Evolutionary conservation across 257 asterid genomes (phyloP).

Genomic region (Solanum gracilifrons): DNA sequence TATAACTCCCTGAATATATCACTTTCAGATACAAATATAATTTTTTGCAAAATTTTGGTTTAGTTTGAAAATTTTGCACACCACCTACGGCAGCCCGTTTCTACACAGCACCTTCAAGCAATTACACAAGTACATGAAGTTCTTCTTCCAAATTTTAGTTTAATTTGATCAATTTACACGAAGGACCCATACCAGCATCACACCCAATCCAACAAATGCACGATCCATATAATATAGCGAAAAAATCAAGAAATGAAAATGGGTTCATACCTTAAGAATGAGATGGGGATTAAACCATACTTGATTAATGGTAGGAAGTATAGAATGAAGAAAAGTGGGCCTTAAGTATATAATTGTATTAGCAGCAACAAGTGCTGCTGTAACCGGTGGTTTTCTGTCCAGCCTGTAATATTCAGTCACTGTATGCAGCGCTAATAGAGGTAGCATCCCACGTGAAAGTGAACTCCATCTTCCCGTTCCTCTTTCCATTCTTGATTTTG

Average conservation of each 20-base stretch:
- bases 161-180: not conserved
- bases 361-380: constrained; percentile 72
- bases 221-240: not conserved
- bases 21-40: not conserved
- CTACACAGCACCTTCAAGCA: not conserved
- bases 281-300: constrained; percentile 87
- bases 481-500: constrained; percentile 14
- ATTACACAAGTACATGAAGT: not conserved
- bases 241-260: not conserved
- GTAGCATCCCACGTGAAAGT: constrained; percentile 46
- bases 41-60: not conserved
- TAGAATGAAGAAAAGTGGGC: constrained; percentile 35
- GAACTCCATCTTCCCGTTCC: constrained; percentile 35
- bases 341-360: constrained; percentile 65
- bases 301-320: constrained; percentile 56
- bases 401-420: constrained; percentile 52
- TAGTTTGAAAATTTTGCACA: not conserved
- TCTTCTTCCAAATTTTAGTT: not conserved
- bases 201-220: not conserved
- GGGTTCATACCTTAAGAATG: constrained; percentile 53
- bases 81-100: not conserved
- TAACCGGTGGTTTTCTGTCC: constrained; percentile 74
- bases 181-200: not conserved
- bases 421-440: constrained; percentile 60
- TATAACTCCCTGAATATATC: not conserved